phyloP scores from a whole-genome alignment of 2,329 filamentous ascomycete species.

The Coniochaeta pulveracea region DNA sequence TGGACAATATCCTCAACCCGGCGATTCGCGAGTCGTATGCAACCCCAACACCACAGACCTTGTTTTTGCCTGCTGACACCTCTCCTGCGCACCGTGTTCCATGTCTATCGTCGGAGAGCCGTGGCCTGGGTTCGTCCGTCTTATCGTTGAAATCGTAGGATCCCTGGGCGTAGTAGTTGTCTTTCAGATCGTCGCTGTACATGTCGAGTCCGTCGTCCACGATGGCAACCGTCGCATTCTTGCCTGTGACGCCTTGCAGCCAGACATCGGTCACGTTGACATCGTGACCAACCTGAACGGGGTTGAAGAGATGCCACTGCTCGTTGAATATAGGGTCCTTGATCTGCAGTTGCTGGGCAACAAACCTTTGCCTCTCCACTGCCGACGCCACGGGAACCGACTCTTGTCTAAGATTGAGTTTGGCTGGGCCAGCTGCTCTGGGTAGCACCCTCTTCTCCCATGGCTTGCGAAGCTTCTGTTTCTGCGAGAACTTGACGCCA shows the following conservation, averaged over 20 bases:
- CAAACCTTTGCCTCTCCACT: slow-evolving; percentile 42
- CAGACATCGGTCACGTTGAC: slow-evolving; percentile 94
- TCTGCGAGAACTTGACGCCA: slow-evolving; percentile 66
- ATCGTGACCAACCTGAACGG: slow-evolving; percentile 71
- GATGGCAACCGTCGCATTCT: slow-evolving; percentile 82
- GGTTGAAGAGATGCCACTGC: slow-evolving; percentile 93
- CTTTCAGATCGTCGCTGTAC: slow-evolving; percentile 83
- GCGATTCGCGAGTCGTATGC: slow-evolving; percentile 87
- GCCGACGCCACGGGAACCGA: slow-evolving; percentile 26
- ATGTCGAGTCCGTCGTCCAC: slow-evolving; percentile 95
- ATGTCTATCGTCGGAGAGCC: slow-evolving; percentile 76
- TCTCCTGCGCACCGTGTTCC: slow-evolving; percentile 93
- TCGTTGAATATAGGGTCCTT: slow-evolving; percentile 82
- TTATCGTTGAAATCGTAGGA: slow-evolving; percentile 96
- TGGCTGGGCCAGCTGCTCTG: slow-evolving; percentile 17
- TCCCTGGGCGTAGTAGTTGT: slow-evolving; percentile 86
- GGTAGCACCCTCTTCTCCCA: slow-evolving; percentile 41
- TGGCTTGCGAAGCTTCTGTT: slow-evolving; percentile 45
- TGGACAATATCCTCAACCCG: slow-evolving; percentile 85
- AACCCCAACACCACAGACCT: slow-evolving; percentile 91
- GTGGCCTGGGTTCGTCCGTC: slow-evolving; percentile 64
- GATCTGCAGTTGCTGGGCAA: slow-evolving; percentile 62
- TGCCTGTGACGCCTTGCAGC: slow-evolving; percentile 81
- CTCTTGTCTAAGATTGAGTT: slow-evolving; percentile 13
- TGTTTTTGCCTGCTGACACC: slow-evolving; percentile 81